Base-by-base conservation (phyloP, 768 basidiomycete genomes). In the Kwoniella botswanensis region DNA sequence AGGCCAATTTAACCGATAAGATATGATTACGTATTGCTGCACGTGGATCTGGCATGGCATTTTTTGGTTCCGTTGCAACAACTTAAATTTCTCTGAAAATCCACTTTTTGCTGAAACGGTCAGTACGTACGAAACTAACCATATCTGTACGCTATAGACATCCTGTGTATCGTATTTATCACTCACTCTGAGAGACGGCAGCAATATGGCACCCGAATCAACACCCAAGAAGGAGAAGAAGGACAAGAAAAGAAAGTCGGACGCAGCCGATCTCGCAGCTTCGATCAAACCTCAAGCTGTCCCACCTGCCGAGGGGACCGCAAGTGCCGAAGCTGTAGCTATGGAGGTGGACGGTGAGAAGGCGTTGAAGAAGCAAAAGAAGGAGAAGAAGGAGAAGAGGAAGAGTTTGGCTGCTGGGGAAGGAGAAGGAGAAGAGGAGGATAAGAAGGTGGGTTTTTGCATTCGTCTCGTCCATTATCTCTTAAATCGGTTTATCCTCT, bases 361-460 rank as follows among this genome's bases (percentile, higher is more conserved):
- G 63, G 77, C 76, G 57, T 67, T 71, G 21, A 85, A 85, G 75
- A 84, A 85, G 92, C 77, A 76, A 53, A 83, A 83, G 78, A 83
- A 83, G 79, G 82, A 83, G 67, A 83, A 83, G 75, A 82, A 82
- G 74, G 81, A 81, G 65, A 83, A 83, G 75, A 64, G 76, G 67
- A 84, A 82, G 77, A 74, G 74, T 53, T 65, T 73, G 13, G 74
- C 72, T 43, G 71, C 53, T 52, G 73, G 70, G 24, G 75, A 71
- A 9, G 79, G 68, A 41, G 75, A 54, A 5, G 74, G 54, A 50
- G 78, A 72, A 46, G 73, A 61, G 60, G 84, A 92, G 89, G 85
- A 88, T 44, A 74, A 70, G 67, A 75, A 76, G 74, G 76, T 77
- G 59, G 62, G 72, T 72, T 54, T 54, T 12, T 58, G 53, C 53